phyloP scores from a whole-genome alignment of 345 rosid genomes.

The Hibiscus syriacus region DNA sequence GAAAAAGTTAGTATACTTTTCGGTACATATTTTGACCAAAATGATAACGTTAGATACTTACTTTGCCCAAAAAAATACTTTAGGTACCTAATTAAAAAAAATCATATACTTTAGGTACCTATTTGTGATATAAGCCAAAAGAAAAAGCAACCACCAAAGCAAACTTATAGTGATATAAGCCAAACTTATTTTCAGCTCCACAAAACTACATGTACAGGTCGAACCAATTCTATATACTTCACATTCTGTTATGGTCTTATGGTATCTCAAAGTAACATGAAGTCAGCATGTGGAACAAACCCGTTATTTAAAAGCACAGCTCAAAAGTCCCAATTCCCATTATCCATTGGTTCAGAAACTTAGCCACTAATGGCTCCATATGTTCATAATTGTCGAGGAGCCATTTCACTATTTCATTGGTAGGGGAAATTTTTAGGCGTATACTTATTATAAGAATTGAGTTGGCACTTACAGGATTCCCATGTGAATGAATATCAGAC shows the following conservation, averaged over 20 bases:
- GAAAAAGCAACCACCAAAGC: neutral
- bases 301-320: neutral
- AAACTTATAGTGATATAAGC: neutral
- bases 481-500: no score
- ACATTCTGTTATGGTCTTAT: no score
- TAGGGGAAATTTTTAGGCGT: no score
- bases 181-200: neutral
- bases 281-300: neutral
- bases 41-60: no score
- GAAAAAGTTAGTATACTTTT: no score
- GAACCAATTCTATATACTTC: neutral
- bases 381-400: neutral
- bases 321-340: neutral
- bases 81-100: no score
- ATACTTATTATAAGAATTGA: neutral
- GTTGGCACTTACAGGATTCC: conserved; percentile 37
- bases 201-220: neutral
- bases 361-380: neutral
- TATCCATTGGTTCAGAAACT: neutral
- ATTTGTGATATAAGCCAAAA: no score
- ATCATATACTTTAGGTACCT: no score
- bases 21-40: no score
- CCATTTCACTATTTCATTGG: neutral
- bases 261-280: neutral
- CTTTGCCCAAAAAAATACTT: no score